Evolutionary conservation across 2,329 filamentous ascomycete species (phyloP).

Genomic region (Colletotrichum sp.): DNA sequence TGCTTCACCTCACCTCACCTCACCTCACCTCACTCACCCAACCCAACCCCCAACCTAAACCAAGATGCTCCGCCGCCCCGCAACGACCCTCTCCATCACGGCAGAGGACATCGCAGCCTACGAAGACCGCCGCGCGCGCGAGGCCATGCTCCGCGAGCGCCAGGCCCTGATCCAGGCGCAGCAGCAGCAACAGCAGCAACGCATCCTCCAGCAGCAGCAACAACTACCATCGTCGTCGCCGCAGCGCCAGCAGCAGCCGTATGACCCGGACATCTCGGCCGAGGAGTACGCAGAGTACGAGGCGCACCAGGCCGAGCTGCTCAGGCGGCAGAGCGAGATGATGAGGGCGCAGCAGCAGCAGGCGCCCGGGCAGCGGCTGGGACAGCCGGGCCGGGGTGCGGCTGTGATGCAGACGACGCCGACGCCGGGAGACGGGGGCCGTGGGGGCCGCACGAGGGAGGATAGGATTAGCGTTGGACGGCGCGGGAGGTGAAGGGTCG

Average conservation of each 20-base stretch:
- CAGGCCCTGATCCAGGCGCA: slow-evolving; percentile 20
- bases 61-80: slow-evolving; percentile 69
- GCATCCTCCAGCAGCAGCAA: slow-evolving; percentile 18
- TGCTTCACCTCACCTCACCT: neutral
- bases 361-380: slow-evolving; percentile 19
- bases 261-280: slow-evolving; percentile 9
- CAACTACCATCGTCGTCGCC: slow-evolving; percentile 14
- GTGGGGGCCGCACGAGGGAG: slow-evolving; percentile 33
- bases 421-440: slow-evolving; percentile 25
- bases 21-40: neutral
- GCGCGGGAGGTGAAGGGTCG: slow-evolving; percentile 20
- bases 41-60: neutral
- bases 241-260: slow-evolving; percentile 22
- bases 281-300: slow-evolving; percentile 10
- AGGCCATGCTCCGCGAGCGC: slow-evolving; percentile 30
- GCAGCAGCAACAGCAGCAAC: slow-evolving; percentile 7
- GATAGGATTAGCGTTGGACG: slow-evolving; percentile 42
- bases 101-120: slow-evolving; percentile 74
- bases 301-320: slow-evolving; percentile 14
- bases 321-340: neutral
- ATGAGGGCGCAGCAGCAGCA: neutral
- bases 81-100: slow-evolving; percentile 72
- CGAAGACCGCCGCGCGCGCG: slow-evolving; percentile 64
- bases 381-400: slow-evolving; percentile 20
- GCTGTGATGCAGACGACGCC: slow-evolving; percentile 27